Conservation (phyloP, 176 grass and related monocot species). For the Tillandsia leiboldiana region DNA sequence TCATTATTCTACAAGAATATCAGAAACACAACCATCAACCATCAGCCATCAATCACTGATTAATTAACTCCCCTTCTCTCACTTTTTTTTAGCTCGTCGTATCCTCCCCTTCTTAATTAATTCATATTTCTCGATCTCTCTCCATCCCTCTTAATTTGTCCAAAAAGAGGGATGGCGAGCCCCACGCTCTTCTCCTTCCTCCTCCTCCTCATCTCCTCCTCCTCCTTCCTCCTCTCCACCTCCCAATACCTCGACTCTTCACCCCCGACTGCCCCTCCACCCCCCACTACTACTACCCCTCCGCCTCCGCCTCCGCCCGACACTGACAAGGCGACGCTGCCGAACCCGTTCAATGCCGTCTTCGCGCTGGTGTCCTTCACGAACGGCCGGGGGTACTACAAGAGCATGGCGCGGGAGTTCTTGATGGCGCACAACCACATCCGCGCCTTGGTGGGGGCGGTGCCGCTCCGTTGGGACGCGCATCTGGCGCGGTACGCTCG, state of each 20-base stretch:
- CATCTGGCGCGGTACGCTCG: conserved; percentile 4
- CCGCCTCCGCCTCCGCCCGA: not conserved
- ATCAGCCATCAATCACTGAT: not conserved
- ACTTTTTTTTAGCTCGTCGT: not conserved
- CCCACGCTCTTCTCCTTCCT: not conserved
- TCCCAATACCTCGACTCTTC: not conserved
- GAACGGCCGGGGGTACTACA: not conserved
- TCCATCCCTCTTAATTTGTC: not conserved
- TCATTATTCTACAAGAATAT: too few relatives aligned
- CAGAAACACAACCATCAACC: too few relatives aligned
- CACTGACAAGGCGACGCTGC: not conserved
- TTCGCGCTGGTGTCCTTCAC: too few relatives aligned
- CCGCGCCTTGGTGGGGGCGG: not conserved
- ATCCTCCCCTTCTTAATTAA: not conserved
- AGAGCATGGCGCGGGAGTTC: not conserved
- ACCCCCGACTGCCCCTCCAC: not conserved
- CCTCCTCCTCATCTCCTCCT: not conserved
- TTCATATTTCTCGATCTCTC: not conserved
- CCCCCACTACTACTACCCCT: not conserved
- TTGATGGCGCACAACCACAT: conserved; percentile 3
- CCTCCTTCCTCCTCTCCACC: not conserved
- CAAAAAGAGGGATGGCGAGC: not conserved
- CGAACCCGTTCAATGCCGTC: not conserved
- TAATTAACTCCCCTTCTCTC: not conserved
- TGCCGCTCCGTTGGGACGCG: not conserved